A percentile compares a stretch with the other conserved stretches of the same genome.
Conservation (phyloP, 2,329 filamentous ascomycete species). For the Didymella arachidicola region DNA sequence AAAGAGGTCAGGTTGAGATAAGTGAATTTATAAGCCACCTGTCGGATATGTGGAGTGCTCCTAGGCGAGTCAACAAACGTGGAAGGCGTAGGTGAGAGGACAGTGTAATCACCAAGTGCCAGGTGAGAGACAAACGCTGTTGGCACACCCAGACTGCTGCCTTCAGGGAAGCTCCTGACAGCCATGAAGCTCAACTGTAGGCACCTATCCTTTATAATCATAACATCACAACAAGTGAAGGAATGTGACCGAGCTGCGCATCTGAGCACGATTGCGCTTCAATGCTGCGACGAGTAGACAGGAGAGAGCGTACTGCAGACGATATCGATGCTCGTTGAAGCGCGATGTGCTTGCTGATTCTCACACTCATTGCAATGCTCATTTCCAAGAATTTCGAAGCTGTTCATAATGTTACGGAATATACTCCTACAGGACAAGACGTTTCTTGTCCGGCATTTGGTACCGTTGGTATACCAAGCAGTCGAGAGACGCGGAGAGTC, state of each 20-base stretch:
- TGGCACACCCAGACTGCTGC: no score
- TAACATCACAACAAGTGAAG: not conserved
- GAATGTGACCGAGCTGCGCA: not conserved
- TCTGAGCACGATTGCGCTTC: not conserved
- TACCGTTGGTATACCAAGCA: no score
- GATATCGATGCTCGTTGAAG: no score
- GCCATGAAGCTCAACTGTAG: not conserved
- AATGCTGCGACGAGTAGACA: no score
- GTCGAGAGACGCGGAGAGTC: no score
- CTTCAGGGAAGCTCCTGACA: not conserved
- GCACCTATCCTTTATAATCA: not conserved
- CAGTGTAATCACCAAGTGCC: not conserved
- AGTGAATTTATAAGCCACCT: not conserved
- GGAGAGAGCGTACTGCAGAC: no score
- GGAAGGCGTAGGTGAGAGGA: slow-evolving; percentile 8
- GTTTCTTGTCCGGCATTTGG: no score
- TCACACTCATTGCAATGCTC: no score
- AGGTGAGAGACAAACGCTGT: not conserved
- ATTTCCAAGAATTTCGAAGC: no score
- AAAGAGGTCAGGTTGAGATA: not conserved
- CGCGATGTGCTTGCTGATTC: no score
- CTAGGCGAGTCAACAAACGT: not conserved
- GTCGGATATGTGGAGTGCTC: slow-evolving; percentile 4
- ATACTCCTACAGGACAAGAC: no score
- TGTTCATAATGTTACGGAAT: no score